A percentile compares a stretch with the other conserved stretches of the same genome.
Evolutionary conservation across 2,329 filamentous ascomycete species (phyloP).

Genomic region (Huntiella decipiens): DNA sequence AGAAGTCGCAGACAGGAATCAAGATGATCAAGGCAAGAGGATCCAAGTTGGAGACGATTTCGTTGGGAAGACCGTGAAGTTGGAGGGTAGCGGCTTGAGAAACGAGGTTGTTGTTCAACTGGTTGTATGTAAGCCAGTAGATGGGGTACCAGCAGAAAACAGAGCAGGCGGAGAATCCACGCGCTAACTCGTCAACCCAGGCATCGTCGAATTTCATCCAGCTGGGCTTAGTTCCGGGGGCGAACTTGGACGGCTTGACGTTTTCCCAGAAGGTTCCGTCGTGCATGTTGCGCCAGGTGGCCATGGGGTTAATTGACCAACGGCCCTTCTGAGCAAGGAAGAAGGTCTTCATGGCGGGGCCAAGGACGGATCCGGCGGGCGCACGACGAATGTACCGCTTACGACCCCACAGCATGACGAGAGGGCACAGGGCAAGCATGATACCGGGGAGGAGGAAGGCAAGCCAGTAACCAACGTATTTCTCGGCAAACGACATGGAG

Average conservation of each 20-base stretch:
- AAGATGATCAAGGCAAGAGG: constrained; percentile 56
- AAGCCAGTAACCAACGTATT: constrained; percentile 58
- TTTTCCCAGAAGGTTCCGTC: constrained; percentile 43
- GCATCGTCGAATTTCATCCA: constrained; percentile 69
- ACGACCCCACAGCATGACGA: constrained; percentile 40
- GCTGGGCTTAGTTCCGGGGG: constrained; percentile 30
- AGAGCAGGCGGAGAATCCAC: constrained; percentile 47
- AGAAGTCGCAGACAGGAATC: constrained; percentile 48
- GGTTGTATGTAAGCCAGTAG: constrained; percentile 33
- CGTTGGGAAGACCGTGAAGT: constrained; percentile 55
- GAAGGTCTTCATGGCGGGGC: constrained; percentile 42
- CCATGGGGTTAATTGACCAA: constrained; percentile 47
- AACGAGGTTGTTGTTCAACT: constrained; percentile 38
- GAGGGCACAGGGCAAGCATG: constrained; percentile 42
- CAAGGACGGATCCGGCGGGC: constrained; percentile 48
- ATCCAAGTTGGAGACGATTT: constrained; percentile 56
- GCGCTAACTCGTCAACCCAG: constrained; percentile 57
- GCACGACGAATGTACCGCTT: constrained; percentile 37
- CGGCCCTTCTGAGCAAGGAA: constrained; percentile 45
- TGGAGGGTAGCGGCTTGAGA: constrained; percentile 47
- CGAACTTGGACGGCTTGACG: constrained; percentile 48
- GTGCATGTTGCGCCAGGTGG: constrained; percentile 38
- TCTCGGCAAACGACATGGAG: constrained; percentile 52
- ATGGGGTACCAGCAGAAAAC: constrained; percentile 53
- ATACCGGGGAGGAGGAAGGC: constrained; percentile 48